Percentiles rank a stretch among this genome's conserved stretches.
These are phyloP conservation scores for Saccharomyces paradoxus DNA, from an alignment of 805 yeast genomes.

Conservation along the genomic window DNA sequence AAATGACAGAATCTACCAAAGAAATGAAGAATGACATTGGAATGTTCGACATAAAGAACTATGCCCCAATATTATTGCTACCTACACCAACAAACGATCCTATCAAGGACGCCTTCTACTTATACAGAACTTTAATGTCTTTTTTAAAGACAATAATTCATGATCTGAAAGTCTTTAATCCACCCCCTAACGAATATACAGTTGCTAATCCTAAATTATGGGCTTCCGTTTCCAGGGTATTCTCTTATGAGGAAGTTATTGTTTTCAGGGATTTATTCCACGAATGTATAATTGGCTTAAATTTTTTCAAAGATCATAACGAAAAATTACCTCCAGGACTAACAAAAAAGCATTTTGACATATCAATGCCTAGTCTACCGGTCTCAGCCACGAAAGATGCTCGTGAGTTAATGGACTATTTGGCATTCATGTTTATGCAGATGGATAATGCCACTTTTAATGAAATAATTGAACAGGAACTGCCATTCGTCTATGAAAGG, in stretches of 20 bases:
- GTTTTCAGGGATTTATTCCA: conserved; percentile 70
- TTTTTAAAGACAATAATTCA: conserved; percentile 84
- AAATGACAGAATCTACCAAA: conserved; percentile 9
- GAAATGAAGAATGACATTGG: conserved; percentile 20
- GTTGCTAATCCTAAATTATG: conserved; percentile 51
- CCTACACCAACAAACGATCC: conserved; percentile 49
- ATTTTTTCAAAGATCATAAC: conserved; percentile 53
- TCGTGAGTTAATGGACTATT: conserved; percentile 89
- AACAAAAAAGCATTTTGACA: conserved; percentile 40
- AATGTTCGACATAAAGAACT: conserved; percentile 39
- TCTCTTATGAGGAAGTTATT: conserved; percentile 72
- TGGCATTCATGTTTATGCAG: conserved; percentile 88
- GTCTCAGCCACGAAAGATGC: conserved; percentile 86
- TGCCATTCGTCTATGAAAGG: conserved; percentile 66
- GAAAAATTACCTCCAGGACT: conserved; percentile 18
- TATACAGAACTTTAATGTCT: conserved; percentile 82
- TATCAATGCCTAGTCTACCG: conserved; percentile 75
- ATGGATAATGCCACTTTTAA: conserved; percentile 93
- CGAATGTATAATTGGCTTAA: conserved; percentile 75
- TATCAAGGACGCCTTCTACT: conserved; percentile 76
- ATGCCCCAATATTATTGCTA: conserved; percentile 52
- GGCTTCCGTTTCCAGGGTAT: conserved; percentile 82
- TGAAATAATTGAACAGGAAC: conserved; percentile 77
- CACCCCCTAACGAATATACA: conserved; percentile 55
- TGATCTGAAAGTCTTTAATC: conserved; percentile 83